Evolutionary conservation across 2,329 filamentous ascomycete species (phyloP).

Genomic region (Ambrosiella cleistominuta): DNA sequence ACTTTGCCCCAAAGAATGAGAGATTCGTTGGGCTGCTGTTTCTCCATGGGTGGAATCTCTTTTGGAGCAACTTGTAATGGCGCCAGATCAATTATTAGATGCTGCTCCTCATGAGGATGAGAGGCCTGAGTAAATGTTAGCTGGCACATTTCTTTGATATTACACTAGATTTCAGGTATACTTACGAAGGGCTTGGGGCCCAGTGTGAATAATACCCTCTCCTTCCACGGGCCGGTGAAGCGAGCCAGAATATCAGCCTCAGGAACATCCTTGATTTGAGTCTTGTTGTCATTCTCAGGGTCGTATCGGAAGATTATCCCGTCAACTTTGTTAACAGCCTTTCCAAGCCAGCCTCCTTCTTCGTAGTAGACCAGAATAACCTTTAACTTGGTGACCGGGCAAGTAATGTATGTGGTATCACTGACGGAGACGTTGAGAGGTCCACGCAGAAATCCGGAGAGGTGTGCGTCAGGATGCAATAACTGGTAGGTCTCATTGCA

Average conservation of each 20-base stretch:
- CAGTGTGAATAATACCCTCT: slow-evolving; percentile 44
- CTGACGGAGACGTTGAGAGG: slow-evolving; percentile 80
- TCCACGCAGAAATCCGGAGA: slow-evolving; percentile 74
- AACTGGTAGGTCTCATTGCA: slow-evolving; percentile 86
- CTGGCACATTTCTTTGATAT: neutral
- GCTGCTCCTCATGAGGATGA: slow-evolving; percentile 40
- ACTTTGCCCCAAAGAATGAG: slow-evolving; percentile 75
- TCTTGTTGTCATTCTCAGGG: slow-evolving; percentile 66
- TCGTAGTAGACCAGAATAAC: slow-evolving; percentile 84
- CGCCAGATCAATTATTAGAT: slow-evolving; percentile 71
- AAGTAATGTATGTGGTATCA: slow-evolving; percentile 75
- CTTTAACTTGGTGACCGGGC: slow-evolving; percentile 78
- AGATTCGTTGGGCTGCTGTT: slow-evolving; percentile 79
- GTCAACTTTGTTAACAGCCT: slow-evolving; percentile 77
- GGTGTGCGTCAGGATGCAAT: slow-evolving; percentile 81
- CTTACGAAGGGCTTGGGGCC: slow-evolving; percentile 45
- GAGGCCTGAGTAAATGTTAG: slow-evolving; percentile 20
- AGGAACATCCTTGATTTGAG: slow-evolving; percentile 66
- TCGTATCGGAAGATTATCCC: slow-evolving; percentile 86
- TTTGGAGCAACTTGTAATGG: slow-evolving; percentile 69
- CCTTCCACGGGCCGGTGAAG: slow-evolving; percentile 75
- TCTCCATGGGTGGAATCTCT: slow-evolving; percentile 54
- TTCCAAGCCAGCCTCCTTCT: slow-evolving; percentile 74
- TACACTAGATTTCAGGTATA: neutral
- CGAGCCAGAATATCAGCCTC: slow-evolving; percentile 69